These are phyloP conservation scores for Melampsora occidentalis DNA, from an alignment of 1,284 basidiomycete genomes.

Conservation along the genomic window DNA sequence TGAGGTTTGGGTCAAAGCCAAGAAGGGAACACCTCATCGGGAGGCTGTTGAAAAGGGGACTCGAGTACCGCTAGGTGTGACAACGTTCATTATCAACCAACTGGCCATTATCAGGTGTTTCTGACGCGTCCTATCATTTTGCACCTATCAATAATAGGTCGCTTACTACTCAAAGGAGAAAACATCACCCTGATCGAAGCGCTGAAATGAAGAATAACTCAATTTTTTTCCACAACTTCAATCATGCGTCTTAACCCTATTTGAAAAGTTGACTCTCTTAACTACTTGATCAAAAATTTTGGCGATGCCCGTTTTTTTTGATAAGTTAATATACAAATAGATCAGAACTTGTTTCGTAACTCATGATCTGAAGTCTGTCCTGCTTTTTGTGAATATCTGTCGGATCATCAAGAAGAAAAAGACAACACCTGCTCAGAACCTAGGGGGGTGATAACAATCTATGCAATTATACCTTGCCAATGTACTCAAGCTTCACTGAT, in stretches of 20 bases:
- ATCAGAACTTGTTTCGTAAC: too few relatives aligned
- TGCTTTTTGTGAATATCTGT: too few relatives aligned
- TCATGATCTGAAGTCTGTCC: too few relatives aligned
- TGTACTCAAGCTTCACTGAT: too few relatives aligned
- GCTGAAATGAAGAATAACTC: conserved; percentile 32
- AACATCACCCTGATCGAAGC: conserved; percentile 92
- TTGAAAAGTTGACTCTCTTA: too few relatives aligned
- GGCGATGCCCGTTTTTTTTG: too few relatives aligned
- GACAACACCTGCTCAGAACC: too few relatives aligned
- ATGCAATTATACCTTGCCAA: too few relatives aligned
- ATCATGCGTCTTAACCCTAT: not conserved
- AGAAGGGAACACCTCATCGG: conserved; percentile 70
- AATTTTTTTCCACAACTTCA: not conserved
- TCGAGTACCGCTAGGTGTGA: conserved; percentile 36
- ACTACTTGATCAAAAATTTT: too few relatives aligned
- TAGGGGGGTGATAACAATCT: too few relatives aligned
- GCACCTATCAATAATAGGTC: conserved; percentile 60
- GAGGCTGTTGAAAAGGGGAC: conserved; percentile 63
- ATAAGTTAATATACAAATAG: too few relatives aligned
- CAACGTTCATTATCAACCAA: not conserved
- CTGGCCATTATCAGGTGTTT: not conserved
- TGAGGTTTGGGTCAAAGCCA: conserved; percentile 81
- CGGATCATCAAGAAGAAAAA: too few relatives aligned
- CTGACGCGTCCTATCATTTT: not conserved
- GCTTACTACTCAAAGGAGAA: conserved; percentile 89